Conservation (phyloP, 169 alveolate genomes). For the Eimeria acervulina region DNA sequence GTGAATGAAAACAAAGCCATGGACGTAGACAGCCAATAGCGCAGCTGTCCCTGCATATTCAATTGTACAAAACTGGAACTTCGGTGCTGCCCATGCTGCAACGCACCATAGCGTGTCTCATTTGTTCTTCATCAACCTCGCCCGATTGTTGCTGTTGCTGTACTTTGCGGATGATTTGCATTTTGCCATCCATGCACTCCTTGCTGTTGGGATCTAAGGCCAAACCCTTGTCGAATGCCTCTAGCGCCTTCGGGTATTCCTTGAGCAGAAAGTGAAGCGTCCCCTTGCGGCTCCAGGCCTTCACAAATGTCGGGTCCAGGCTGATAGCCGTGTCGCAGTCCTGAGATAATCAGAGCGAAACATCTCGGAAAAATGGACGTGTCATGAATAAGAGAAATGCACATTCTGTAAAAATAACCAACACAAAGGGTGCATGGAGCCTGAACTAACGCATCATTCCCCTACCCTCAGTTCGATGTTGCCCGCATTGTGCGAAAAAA, state of each 20-base stretch:
- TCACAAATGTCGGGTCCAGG: constrained; percentile 97
- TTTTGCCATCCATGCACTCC: constrained; percentile 92
- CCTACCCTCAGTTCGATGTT: too few relatives aligned
- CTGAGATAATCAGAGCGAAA: constrained; percentile 17
- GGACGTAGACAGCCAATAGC: background rate
- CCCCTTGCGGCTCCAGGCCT: constrained; percentile 98
- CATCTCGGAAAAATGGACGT: too few relatives aligned
- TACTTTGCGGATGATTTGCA: constrained; percentile 92
- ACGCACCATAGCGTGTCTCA: constrained; percentile 90
- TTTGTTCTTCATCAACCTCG: constrained; percentile 94
- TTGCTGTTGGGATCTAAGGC: constrained; percentile 95
- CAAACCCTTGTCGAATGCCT: constrained; percentile 97
- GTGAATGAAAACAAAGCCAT: background rate
- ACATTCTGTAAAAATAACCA: too few relatives aligned
- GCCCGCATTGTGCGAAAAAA: too few relatives aligned
- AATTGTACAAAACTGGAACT: background rate
- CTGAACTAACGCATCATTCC: too few relatives aligned
- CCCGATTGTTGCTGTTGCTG: constrained; percentile 85
- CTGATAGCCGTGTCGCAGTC: constrained; percentile 97
- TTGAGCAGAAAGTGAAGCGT: constrained; percentile 96
- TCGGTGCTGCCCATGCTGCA: constrained; percentile 23
- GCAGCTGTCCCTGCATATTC: background rate
- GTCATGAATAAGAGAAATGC: too few relatives aligned
- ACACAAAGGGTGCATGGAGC: too few relatives aligned
- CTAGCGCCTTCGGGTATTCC: constrained; percentile 98